Evolutionary conservation across 352 stramenopile species (phyloP).

Genomic region (Phytopythium vexans): DNA sequence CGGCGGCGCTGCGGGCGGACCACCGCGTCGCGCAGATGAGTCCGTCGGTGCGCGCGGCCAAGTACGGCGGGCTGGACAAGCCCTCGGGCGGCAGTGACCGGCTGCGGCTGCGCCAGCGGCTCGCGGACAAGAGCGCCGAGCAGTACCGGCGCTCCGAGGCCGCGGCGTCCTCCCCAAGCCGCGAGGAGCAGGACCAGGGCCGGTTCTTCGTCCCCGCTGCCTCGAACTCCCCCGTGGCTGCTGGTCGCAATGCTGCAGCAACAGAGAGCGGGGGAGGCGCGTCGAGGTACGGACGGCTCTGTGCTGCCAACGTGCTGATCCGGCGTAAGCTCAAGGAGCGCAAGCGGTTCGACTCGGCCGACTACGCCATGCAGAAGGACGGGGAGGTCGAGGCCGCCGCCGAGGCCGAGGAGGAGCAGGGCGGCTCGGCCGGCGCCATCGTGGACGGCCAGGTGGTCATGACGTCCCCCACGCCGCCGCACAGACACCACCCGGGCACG

Average conservation of each 20-base stretch:
- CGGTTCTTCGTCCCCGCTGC: constrained; percentile 5
- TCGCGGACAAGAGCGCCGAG: constrained; percentile 24
- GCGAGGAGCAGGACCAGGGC: constrained; percentile 4
- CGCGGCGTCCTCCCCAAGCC: constrained; percentile 11
- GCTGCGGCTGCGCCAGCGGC: constrained; percentile 27
- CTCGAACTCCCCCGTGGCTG: not conserved
- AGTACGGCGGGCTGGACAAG: constrained; percentile 40
- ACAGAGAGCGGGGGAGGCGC: not conserved
- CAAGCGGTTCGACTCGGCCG: constrained; percentile 80
- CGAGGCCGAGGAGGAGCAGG: constrained; percentile 13
- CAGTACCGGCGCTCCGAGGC: no score
- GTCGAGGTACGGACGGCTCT: constrained; percentile 64
- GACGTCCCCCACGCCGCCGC: constrained; percentile 14
- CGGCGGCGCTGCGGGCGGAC: constrained; percentile 20
- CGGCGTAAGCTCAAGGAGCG: constrained; percentile 77
- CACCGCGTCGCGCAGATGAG: constrained; percentile 53
- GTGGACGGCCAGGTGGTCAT: constrained; percentile 15
- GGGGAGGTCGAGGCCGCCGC: constrained; percentile 25
- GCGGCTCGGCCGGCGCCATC: constrained; percentile 12
- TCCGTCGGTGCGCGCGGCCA: constrained; percentile 34
- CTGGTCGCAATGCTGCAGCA: not conserved
- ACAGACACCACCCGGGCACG: constrained; percentile 1
- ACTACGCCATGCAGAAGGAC: constrained; percentile 73
- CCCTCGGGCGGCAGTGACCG: constrained; percentile 24
- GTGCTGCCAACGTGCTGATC: constrained; percentile 68